A percentile compares a stretch with the other conserved stretches of the same genome.
These are phyloP conservation scores for Carex pumila DNA, from an alignment of 176 grass and related monocot species.

Conservation along the genomic window DNA sequence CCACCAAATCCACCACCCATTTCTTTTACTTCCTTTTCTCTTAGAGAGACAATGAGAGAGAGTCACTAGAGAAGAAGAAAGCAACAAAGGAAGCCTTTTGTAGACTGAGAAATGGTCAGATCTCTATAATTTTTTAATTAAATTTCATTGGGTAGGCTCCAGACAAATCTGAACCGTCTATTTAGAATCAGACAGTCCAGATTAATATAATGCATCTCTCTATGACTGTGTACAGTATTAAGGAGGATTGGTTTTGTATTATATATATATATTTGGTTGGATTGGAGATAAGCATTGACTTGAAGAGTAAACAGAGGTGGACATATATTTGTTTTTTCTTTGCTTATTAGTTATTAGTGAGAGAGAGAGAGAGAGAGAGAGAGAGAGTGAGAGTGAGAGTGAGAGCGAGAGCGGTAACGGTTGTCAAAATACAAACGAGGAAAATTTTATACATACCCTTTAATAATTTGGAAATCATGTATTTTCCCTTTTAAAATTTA, in stretches of 20 bases:
- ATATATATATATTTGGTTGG: not conserved
- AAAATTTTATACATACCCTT: too few species aligned
- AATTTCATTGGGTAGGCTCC: too few species aligned
- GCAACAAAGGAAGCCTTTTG: not conserved
- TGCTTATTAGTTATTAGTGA: not conserved
- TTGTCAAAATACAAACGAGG: not conserved
- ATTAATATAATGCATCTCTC: too few species aligned
- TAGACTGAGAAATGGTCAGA: not conserved
- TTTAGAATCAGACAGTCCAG: not conserved
- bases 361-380: not conserved
- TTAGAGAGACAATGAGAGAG: not conserved
- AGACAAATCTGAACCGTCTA: not conserved
- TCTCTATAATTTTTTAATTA: too few species aligned
- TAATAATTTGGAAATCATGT: too few species aligned
- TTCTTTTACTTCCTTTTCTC: not conserved
- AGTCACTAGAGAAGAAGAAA: not conserved
- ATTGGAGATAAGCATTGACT: conserved; percentile 21
- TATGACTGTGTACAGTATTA: not conserved
- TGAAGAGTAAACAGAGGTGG: not conserved
- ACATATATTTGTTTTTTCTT: not conserved
- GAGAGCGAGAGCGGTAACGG: not conserved
- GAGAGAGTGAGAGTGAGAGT: not conserved
- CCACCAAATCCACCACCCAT: conserved; percentile 59
- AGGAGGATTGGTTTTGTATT: not conserved
- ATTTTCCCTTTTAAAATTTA: too few species aligned